These are phyloP conservation scores for Ganoderma resinaceum DNA, from an alignment of 1,284 basidiomycete species.

Conservation along the genomic window DNA sequence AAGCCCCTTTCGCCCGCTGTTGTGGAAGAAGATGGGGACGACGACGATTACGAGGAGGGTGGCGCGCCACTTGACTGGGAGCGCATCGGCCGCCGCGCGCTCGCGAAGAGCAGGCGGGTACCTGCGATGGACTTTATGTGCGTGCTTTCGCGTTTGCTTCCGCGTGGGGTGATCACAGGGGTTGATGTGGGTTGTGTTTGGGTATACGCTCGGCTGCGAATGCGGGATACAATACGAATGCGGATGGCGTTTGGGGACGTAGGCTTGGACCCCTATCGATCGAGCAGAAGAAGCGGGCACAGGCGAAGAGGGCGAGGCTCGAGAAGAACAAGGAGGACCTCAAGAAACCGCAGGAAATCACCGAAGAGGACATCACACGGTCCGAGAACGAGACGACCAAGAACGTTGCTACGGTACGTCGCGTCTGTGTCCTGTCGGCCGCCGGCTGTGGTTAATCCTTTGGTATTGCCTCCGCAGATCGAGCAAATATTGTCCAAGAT, in stretches of 20 bases:
- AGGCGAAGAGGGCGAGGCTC: constrained; percentile 67
- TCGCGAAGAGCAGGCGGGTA: constrained; percentile 77
- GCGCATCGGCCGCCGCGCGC: constrained; percentile 73
- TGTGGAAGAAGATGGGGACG: constrained; percentile 20
- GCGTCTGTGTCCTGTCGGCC: neutral
- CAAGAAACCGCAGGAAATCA: constrained; percentile 75
- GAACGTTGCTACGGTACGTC: constrained; percentile 69
- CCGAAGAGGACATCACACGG: constrained; percentile 77
- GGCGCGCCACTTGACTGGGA: constrained; percentile 69
- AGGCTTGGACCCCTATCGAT: constrained; percentile 83
- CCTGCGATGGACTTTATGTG: constrained; percentile 85
- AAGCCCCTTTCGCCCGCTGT: constrained; percentile 43
- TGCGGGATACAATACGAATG: neutral
- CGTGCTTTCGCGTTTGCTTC: constrained; percentile 33
- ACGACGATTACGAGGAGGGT: constrained; percentile 44
- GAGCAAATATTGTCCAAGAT: constrained; percentile 57
- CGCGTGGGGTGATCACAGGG: neutral
- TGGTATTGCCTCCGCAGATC: constrained; percentile 48
- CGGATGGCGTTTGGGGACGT: constrained; percentile 1
- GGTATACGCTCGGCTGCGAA: no score
- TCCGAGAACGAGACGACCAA: constrained; percentile 85
- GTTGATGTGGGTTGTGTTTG: neutral
- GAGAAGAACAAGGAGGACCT: constrained; percentile 78
- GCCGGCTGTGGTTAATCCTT: constrained; percentile 1
- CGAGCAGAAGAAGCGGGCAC: constrained; percentile 74